A percentile compares a stretch with the other conserved stretches of the same genome.
These are phyloP conservation scores for Guillardia theta DNA, from an alignment of 78 protist species.

Conservation along the genomic window DNA sequence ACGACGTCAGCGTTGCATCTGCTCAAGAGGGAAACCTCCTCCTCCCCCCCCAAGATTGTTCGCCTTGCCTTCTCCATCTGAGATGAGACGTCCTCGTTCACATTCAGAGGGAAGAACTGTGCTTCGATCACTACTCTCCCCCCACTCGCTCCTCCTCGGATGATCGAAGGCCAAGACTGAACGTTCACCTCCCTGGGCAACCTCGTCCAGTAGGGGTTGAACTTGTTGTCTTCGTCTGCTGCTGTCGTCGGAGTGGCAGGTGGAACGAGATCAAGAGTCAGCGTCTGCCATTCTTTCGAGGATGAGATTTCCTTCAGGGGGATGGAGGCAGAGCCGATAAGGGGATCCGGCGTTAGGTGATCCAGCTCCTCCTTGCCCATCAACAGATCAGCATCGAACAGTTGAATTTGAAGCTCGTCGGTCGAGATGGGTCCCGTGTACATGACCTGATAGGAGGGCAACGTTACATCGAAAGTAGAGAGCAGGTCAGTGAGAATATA, in stretches of 20 bases:
- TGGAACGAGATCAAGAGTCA: no score
- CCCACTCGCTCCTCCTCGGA: not conserved
- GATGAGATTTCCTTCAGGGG: not conserved
- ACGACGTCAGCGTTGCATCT: no score
- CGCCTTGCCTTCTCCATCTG: no score
- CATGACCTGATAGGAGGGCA: not conserved
- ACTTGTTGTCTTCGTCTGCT: not conserved
- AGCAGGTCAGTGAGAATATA: no score
- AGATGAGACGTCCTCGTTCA: not conserved
- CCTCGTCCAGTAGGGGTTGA: not conserved
- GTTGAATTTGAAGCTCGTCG: not conserved
- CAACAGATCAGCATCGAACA: not conserved
- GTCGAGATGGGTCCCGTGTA: not conserved
- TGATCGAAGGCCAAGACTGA: not conserved
- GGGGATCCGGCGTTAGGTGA: not conserved
- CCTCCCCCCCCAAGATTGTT: not conserved
- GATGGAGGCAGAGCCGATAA: not conserved
- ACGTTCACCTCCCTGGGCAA: not conserved
- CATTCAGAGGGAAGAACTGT: not conserved
- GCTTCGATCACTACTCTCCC: not conserved
- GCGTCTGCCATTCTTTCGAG: not conserved
- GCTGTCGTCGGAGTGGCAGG: not conserved
- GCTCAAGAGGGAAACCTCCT: no score
- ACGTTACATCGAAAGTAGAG: no score
- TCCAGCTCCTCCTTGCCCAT: not conserved